Conservation (phyloP, 2,329 filamentous ascomycete genomes). For the Sporothrix variecibatus region DNA sequence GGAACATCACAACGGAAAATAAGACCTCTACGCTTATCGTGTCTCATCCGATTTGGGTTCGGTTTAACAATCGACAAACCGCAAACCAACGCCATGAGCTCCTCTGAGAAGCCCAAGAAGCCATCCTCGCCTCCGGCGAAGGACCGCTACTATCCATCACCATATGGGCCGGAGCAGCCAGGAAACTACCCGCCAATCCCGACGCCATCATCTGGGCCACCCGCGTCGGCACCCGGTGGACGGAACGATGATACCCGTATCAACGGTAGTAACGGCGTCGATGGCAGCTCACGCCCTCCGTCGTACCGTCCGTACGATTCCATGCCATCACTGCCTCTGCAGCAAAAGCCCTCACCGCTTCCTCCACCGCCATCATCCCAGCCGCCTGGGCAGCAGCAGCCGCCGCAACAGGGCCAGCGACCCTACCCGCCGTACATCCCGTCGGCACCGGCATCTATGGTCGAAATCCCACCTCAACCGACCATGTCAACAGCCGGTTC, state of each 20-base stretch:
- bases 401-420: not conserved
- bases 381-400: not conserved
- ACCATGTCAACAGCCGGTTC: constrained; percentile 31
- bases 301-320: constrained; percentile 12
- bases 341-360: constrained; percentile 13
- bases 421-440: constrained; percentile 6
- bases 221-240: constrained; percentile 10
- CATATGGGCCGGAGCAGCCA: constrained; percentile 15
- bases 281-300: not conserved
- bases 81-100: not conserved
- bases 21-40: not conserved
- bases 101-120: constrained; percentile 8
- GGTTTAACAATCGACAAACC: not conserved
- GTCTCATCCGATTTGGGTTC: not conserved
- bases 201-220: not conserved
- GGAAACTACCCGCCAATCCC: constrained; percentile 19
- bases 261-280: not conserved
- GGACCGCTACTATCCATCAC: not conserved
- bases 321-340: not conserved
- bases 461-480: constrained; percentile 30
- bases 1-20: not conserved
- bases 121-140: constrained; percentile 2
- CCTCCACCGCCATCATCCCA: not conserved
- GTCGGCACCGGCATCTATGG: constrained; percentile 24
- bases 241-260: not conserved